These are phyloP conservation scores for Teunomyces atbi DNA, from an alignment of 805 yeast species.

Conservation along the genomic window DNA sequence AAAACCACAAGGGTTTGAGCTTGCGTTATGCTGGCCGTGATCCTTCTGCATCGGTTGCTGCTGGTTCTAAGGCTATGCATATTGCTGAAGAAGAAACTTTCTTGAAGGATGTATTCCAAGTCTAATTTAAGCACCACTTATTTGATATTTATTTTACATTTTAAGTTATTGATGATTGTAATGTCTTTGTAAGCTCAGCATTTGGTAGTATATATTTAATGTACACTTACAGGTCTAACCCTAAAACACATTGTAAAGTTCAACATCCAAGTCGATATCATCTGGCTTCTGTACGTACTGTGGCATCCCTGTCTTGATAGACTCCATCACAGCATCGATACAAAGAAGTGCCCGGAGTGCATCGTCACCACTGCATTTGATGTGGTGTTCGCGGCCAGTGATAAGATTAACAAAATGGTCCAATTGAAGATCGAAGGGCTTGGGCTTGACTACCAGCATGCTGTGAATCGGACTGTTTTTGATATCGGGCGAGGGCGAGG, in stretches of 20 bases:
- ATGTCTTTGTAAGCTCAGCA: background rate
- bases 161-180: background rate
- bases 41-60: slow-evolving; percentile 98
- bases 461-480: slow-evolving; percentile 21
- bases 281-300: slow-evolving; percentile 24
- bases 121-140: background rate
- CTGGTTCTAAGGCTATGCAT: slow-evolving; percentile 91
- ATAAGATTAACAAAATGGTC: slow-evolving; percentile 37
- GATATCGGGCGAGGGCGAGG: slow-evolving; percentile 29
- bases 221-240: too few relatives aligned
- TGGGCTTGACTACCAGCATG: slow-evolving; percentile 8
- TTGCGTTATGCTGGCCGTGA: slow-evolving; percentile 95
- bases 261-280: slow-evolving; percentile 15
- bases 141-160: background rate
- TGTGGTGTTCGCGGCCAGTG: slow-evolving; percentile 22
- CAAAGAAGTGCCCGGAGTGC: slow-evolving; percentile 38
- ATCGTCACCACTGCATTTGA: slow-evolving; percentile 36
- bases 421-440: slow-evolving; percentile 39
- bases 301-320: slow-evolving; percentile 35
- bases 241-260: slow-evolving; percentile 6
- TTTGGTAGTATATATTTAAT: background rate
- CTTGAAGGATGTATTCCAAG: slow-evolving; percentile 68
- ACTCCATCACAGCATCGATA: slow-evolving; percentile 33
- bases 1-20: slow-evolving; percentile 53
- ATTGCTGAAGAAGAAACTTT: slow-evolving; percentile 84